Evolutionary conservation across 2,329 filamentous ascomycete genomes (phyloP).

Genomic region (Monascus ruber): DNA sequence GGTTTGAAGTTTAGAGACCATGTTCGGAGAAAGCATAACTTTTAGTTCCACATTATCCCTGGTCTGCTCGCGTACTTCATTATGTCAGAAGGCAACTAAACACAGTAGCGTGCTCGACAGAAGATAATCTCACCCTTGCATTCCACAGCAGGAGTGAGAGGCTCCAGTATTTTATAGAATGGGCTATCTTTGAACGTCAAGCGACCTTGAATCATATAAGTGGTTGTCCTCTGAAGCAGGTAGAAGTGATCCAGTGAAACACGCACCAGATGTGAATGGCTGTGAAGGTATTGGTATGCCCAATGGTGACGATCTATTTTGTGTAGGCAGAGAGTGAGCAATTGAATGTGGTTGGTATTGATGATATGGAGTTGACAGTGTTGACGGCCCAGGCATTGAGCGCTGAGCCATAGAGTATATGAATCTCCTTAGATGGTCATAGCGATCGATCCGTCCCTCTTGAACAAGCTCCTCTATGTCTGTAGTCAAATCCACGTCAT

Average conservation of each 20-base stretch:
- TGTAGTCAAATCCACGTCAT: slow-evolving; percentile 1
- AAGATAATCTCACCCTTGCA: slow-evolving; percentile 55
- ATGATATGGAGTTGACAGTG: slow-evolving; percentile 12
- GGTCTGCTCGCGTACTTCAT: slow-evolving; percentile 47
- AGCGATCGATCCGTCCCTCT: slow-evolving; percentile 14
- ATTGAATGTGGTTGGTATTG: slow-evolving; percentile 15
- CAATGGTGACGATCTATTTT: slow-evolving; percentile 15
- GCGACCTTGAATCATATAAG: slow-evolving; percentile 31
- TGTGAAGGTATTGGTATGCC: slow-evolving; percentile 21
- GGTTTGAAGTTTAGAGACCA: slow-evolving; percentile 44
- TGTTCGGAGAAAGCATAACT: slow-evolving; percentile 45
- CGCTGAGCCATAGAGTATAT: slow-evolving; percentile 20
- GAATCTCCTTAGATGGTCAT: slow-evolving; percentile 20
- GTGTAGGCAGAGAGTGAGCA: slow-evolving; percentile 14
- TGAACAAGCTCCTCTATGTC: slow-evolving; percentile 18
- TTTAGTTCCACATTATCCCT: slow-evolving; percentile 48
- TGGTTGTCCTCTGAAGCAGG: slow-evolving; percentile 1
- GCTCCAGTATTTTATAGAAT: slow-evolving; percentile 63
- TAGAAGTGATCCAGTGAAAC: background rate
- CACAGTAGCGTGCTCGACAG: slow-evolving; percentile 6
- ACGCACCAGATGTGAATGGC: slow-evolving; percentile 17
- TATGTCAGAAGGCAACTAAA: slow-evolving; percentile 8
- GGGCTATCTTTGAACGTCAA: slow-evolving; percentile 64
- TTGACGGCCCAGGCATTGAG: slow-evolving; percentile 15
- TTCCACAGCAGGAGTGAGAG: slow-evolving; percentile 52